Evolutionary conservation across 768 basidiomycete genomes (phyloP).

Genomic region (Rhodotorula paludigena): DNA sequence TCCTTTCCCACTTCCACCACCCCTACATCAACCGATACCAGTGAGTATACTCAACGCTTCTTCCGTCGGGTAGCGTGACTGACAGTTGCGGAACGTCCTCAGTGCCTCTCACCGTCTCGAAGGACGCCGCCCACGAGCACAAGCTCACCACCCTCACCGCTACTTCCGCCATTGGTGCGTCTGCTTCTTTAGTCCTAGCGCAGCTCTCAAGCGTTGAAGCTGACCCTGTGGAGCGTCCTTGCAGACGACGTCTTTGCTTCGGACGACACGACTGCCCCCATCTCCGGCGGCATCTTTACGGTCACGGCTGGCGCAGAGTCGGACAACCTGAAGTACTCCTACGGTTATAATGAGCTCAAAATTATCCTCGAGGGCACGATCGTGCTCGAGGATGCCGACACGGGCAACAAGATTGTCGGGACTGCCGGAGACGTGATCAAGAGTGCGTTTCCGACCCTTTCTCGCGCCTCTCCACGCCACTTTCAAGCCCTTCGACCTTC

Average conservation of each 20-base stretch:
- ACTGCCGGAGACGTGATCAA: conserved; percentile 1
- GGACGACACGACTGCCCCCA: neutral
- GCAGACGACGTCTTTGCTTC: conserved; percentile 10
- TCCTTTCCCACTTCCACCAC: too few species aligned
- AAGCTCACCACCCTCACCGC: neutral
- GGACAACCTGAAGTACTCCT: conserved; percentile 9
- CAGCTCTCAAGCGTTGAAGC: neutral
- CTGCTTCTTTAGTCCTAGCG: too few species aligned
- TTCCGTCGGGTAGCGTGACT: too few species aligned
- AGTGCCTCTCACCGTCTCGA: neutral
- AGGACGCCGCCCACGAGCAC: neutral
- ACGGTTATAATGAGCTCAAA: conserved; percentile 16
- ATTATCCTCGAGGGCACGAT: conserved; percentile 10
- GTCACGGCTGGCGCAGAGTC: neutral
- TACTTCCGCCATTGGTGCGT: neutral
- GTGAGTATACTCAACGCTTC: too few species aligned
- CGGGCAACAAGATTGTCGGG: neutral
- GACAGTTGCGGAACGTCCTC: neutral
- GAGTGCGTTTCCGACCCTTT: neutral
- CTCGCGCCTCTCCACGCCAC: neutral
- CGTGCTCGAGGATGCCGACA: neutral
- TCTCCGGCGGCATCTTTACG: conserved; percentile 4
- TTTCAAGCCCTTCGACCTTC: too few species aligned
- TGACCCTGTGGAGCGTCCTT: neutral
- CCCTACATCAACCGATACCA: too few species aligned